Evolutionary conservation across 345 rosid genomes (phyloP).

Genomic region (Chamaenerion angustifolium): DNA sequence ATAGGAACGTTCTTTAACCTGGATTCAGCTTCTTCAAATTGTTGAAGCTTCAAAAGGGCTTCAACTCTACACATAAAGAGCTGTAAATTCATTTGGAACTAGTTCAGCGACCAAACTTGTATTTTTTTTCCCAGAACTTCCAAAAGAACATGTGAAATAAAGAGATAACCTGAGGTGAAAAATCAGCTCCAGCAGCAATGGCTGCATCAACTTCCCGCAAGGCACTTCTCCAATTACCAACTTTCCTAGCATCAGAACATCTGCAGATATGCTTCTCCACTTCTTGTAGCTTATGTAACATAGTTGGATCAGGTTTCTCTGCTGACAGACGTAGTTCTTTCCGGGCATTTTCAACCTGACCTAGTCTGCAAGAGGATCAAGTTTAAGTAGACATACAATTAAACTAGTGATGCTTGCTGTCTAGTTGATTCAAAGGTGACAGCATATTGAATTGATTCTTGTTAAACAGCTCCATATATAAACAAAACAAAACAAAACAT

Average conservation of each 20-base stretch:
- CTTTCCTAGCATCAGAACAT: constrained; percentile 63
- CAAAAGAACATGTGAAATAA: neutral
- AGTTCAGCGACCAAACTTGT: constrained; percentile 1
- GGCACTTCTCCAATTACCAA: constrained; percentile 58
- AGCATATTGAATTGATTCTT: no score
- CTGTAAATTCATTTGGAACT: constrained; percentile 42
- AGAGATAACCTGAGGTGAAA: constrained; percentile 58
- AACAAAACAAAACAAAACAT: no score
- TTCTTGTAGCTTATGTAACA: constrained; percentile 44
- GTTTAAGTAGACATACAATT: neutral
- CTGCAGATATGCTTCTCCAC: constrained; percentile 58
- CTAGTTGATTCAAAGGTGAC: no score
- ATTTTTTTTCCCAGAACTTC: neutral
- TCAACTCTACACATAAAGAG: constrained; percentile 92
- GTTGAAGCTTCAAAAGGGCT: constrained; percentile 73
- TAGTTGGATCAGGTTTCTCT: constrained; percentile 43
- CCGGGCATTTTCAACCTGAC: constrained; percentile 68
- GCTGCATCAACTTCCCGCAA: constrained; percentile 60
- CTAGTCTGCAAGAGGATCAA: constrained; percentile 51
- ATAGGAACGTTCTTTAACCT: constrained; percentile 32
- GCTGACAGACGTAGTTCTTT: constrained; percentile 37
- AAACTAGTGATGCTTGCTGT: no score
- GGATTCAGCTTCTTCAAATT: constrained; percentile 66
- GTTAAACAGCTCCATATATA: no score
- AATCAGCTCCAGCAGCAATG: constrained; percentile 75